A percentile compares a stretch with the other conserved stretches of the same genome.
Evolutionary conservation across 352 stramenopile genomes (phyloP).

Genomic region (Globisporangium parvum): DNA sequence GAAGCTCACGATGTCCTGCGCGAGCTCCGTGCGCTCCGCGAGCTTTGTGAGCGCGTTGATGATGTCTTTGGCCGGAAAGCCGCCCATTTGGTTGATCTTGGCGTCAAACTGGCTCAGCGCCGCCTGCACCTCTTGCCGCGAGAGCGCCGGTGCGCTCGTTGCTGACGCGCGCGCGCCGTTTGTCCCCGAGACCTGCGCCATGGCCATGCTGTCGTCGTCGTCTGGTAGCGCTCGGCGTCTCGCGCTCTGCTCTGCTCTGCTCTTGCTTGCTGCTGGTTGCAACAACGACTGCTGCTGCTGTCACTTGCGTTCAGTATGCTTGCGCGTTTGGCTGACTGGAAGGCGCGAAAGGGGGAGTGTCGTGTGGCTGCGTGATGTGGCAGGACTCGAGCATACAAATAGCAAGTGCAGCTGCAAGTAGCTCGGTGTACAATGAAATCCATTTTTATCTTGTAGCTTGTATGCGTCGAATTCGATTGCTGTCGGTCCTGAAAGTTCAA

Average conservation of each 20-base stretch:
- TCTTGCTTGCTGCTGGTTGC: too few species aligned
- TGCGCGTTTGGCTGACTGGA: not conserved
- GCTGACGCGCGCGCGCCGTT: not conserved
- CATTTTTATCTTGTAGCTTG: too few species aligned
- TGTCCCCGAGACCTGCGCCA: not conserved
- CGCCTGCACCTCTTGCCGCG: conserved; percentile 38
- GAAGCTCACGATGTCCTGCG: conserved; percentile 82
- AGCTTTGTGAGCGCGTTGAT: conserved; percentile 88
- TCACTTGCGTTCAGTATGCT: not conserved
- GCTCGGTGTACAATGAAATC: too few species aligned
- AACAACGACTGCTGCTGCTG: too few species aligned
- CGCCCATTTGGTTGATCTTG: conserved; percentile 83
- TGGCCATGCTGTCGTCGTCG: not conserved
- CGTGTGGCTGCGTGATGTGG: not conserved
- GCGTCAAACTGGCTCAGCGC: conserved; percentile 73
- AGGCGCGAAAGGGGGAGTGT: not conserved
- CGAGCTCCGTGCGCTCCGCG: conserved; percentile 66
- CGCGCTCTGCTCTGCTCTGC: too few species aligned
- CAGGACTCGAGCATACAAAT: not conserved
- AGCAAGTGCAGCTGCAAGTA: not conserved
- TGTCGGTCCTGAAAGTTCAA: too few species aligned
- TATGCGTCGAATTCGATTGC: too few species aligned
- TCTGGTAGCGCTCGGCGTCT: not conserved
- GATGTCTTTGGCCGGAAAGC: conserved; percentile 85
- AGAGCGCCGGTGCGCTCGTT: not conserved